These are phyloP conservation scores for Yamadazyma oceani DNA, from an alignment of 1,139 yeast genomes.

Conservation along the genomic window DNA sequence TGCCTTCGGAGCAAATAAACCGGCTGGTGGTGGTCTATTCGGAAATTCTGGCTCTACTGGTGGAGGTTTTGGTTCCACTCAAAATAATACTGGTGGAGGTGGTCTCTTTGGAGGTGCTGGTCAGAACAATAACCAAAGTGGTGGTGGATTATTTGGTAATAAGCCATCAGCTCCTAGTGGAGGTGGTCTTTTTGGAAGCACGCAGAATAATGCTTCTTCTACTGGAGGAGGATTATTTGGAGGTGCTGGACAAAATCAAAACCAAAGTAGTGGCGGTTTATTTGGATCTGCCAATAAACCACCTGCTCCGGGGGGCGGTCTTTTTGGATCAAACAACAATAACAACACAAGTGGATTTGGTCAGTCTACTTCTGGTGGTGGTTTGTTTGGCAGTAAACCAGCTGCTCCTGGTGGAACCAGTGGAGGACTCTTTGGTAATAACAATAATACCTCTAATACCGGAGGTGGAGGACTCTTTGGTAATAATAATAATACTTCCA, in stretches of 20 bases:
- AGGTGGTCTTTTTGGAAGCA: constrained; percentile 22
- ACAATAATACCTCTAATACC: constrained; percentile 12
- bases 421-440: constrained; percentile 33
- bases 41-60: constrained; percentile 24
- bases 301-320: constrained; percentile 19
- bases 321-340: constrained; percentile 19
- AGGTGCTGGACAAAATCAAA: constrained; percentile 4
- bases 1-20: constrained; percentile 12
- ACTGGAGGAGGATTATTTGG: constrained; percentile 22
- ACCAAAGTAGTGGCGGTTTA: constrained; percentile 22
- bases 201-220: constrained; percentile 8
- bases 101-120: constrained; percentile 22
- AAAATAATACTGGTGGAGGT: constrained; percentile 20
- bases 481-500: constrained; percentile 12
- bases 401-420: constrained; percentile 14
- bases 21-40: constrained; percentile 20
- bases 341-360: constrained; percentile 5
- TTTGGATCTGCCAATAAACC: constrained; percentile 21
- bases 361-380: constrained; percentile 9
- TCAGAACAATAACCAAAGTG: constrained; percentile 5
- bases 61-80: constrained; percentile 17
- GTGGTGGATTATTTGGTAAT: constrained; percentile 23
- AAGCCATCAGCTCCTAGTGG: constrained; percentile 7
- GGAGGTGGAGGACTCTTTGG: constrained; percentile 37
- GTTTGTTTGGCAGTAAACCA: constrained; percentile 12